Conservation (phyloP, 2,329 filamentous ascomycete genomes). For the Fonsecaea multimorphosa region DNA sequence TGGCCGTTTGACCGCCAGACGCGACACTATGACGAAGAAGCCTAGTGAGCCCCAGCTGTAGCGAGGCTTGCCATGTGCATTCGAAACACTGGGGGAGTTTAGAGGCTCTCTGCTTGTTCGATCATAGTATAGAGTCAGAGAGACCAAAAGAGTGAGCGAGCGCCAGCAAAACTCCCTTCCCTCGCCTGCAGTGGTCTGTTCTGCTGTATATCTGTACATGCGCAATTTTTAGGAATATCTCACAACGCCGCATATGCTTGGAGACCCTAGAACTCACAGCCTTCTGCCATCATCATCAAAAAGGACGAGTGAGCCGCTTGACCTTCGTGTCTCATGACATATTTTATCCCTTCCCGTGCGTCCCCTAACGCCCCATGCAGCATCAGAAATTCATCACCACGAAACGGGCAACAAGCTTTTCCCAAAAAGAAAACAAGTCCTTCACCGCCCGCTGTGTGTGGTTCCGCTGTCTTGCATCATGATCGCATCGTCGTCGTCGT, state of each 20-base stretch:
- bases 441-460: slow-evolving; percentile 30
- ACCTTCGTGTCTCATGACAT: slow-evolving; percentile 4
- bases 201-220: slow-evolving; percentile 38
- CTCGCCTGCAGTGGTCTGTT: slow-evolving; percentile 16
- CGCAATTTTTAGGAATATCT: slow-evolving; percentile 24
- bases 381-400: slow-evolving; percentile 3
- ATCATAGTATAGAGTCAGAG: neutral
- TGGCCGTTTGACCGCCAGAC: slow-evolving; percentile 5
- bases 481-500: slow-evolving; percentile 78
- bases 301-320: slow-evolving; percentile 13
- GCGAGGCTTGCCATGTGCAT: neutral
- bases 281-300: slow-evolving; percentile 10
- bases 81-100: neutral
- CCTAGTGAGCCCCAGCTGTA: neutral
- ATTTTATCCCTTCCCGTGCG: slow-evolving; percentile 8
- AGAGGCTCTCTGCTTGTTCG: neutral
- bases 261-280: slow-evolving; percentile 10
- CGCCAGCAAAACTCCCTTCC: slow-evolving; percentile 4
- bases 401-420: neutral
- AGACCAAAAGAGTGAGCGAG: slow-evolving; percentile 19
- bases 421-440: slow-evolving; percentile 2
- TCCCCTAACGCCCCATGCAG: slow-evolving; percentile 26
- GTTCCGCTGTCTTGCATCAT: slow-evolving; percentile 34
- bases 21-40: neutral
- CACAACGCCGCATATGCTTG: slow-evolving; percentile 29